Base-by-base conservation (phyloP, 2,329 filamentous ascomycete genomes). In the Domatiomyces globalis region DNA sequence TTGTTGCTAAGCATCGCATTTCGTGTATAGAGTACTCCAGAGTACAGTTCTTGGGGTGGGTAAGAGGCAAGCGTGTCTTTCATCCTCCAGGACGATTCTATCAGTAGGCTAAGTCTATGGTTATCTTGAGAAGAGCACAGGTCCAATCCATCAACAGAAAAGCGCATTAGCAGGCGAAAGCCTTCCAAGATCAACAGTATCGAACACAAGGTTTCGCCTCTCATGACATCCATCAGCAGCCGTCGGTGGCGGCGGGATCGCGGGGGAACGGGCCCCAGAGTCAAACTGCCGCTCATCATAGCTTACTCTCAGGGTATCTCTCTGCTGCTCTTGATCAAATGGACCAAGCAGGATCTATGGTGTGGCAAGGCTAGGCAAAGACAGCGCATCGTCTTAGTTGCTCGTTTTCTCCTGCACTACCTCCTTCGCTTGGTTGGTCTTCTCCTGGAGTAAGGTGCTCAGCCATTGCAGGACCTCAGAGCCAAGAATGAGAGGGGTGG, bases 401-500 rank as follows among this genome's bases (percentile, higher is more conserved):
- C 49, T 54, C 25, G 56, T 50, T 50, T 58, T 58, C 33, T 60
- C 56, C 29, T 56, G 50, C 18, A 52, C 58, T 17, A 69, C 65
- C 51, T 78, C 73, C 66, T 80, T 77, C 44, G 72, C 72, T 60
- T 83, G 74, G 22, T 75, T 70, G 71, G 84, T 85, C 72, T 82
- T 80, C 58, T 71, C 67, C 54, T 75, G 71, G 47, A 87, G 63
- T 59, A 79, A 75, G 49, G 71, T 71, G 63, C 76, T 75, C 56
- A 84, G 62, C 74, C 77, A 84, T 50, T 69, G 70, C 49, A 85
- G 67, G 1, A 79, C 76, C 66, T 87, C 82, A 58, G 75, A 76
- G 47, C 78, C 78, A 48, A 88, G 72, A 47, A 85, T 74, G 47
- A 87, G 71, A 20, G 77, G 76, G 12, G 84, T 86, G 49, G 77